Evolutionary conservation across 179 eudicot genomes (phyloP), one percentile per base, ranked within the genome.

Genomic region (Nepenthes alata): DNA sequence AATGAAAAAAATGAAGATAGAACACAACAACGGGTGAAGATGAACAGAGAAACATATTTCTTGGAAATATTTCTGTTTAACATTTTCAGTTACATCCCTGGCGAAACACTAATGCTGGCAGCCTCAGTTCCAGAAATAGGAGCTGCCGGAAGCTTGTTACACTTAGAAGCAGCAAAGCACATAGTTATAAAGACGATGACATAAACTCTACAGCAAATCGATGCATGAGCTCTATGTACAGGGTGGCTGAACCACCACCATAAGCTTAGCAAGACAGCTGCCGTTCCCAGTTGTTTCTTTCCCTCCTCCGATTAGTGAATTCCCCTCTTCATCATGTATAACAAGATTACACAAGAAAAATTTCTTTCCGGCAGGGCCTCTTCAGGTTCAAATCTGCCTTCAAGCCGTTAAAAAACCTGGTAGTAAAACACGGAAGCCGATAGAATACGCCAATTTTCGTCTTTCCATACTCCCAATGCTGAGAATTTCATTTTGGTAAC

Each of bases 361-460:
- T 52, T 2, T n/a, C 2, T 52, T 14, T 6, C 16, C 34, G 55
- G 55, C 55, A 50, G 53, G 11, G 53, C 54, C 57, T 14, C 59
- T 47, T 55, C 34, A 38, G 64, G 45, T 64, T 62, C 58, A 56
- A 41, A 53, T 68, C 69, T 58, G 38, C 61, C 67, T 67, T 54
- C 45, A 41, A 7, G 8, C 45, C 2, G 8, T 41, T 7, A 4
- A 41, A 41, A 41, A 41, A 41, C 45, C 45, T 7, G 8, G 45
- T 4, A 4, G 45, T 41, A 4, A 41, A 41, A 7, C 45, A 41
- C 5, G 0, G 8, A 11, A 7, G 15, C n/a, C 15, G 25, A 25
- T 25, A 25, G 25, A 25, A 25, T 25, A 25, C 25, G 25, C 25
- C 25, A 25, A 25, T 25, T 25, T 25, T 25, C 1, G 25, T 25